Evolutionary conservation across 164 flowering plant genomes (phyloP).

Genomic region (Taxillus chinensis): DNA sequence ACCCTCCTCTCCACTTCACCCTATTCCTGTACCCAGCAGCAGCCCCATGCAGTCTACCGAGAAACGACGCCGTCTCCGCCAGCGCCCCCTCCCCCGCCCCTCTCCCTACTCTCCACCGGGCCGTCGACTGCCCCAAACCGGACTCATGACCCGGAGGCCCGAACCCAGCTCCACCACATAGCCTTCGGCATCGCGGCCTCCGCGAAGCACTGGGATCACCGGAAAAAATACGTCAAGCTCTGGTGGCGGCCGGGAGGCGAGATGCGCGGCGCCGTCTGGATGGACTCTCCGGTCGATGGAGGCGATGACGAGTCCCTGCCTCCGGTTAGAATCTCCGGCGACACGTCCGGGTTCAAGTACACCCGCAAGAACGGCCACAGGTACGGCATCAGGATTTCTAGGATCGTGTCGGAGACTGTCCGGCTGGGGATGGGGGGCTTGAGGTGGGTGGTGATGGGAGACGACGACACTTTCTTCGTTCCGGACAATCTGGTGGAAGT

Average conservation of each 20-base stretch:
- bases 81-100: too few species aligned
- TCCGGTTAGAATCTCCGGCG: slow-evolving; percentile 30
- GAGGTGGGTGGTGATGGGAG: slow-evolving; percentile 69
- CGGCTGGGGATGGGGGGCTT: slow-evolving; percentile 34
- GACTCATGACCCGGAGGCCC: neutral
- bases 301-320: slow-evolving; percentile 23
- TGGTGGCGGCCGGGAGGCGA: slow-evolving; percentile 40
- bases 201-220: slow-evolving; percentile 36
- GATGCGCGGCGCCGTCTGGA: slow-evolving; percentile 62
- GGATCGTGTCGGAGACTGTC: slow-evolving; percentile 51
- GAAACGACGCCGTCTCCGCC: too few species aligned
- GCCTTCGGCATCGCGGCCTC: slow-evolving; percentile 62
- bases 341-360: slow-evolving; percentile 40
- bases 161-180: slow-evolving; percentile 35
- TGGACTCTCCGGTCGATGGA: slow-evolving; percentile 25
- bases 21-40: neutral
- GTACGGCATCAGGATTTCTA: slow-evolving; percentile 51
- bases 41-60: too few species aligned
- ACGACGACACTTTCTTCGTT: slow-evolving; percentile 65
- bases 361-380: slow-evolving; percentile 34
- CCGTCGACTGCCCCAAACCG: too few species aligned
- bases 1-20: neutral
- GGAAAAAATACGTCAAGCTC: slow-evolving; percentile 48
- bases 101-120: too few species aligned
- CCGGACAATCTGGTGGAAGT: slow-evolving; percentile 50